phyloP scores from a whole-genome alignment of 371 early-diverging fungal species.

The Batkoa obscura region DNA sequence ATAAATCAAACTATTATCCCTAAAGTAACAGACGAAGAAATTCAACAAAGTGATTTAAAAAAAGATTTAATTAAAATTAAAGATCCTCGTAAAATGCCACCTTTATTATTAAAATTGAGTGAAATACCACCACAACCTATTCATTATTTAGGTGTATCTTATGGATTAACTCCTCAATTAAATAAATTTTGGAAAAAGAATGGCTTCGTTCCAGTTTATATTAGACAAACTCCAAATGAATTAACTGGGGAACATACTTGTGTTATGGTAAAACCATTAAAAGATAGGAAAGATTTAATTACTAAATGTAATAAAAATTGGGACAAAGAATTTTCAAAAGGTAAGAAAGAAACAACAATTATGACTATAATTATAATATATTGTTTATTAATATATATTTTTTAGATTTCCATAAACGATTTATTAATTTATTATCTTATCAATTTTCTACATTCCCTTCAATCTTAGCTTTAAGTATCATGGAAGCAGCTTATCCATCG shows the following conservation, averaged over 20 bases:
- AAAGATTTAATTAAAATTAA: slow-evolving; percentile 60
- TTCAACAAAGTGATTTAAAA: slow-evolving; percentile 36
- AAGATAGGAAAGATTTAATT: slow-evolving; percentile 14
- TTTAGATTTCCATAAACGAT: slow-evolving; percentile 71
- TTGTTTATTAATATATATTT: not conserved
- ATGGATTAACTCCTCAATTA: slow-evolving; percentile 75
- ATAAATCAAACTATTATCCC: slow-evolving; percentile 8
- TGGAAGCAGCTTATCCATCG: slow-evolving; percentile 35
- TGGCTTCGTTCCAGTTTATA: slow-evolving; percentile 83
- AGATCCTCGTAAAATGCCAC: slow-evolving; percentile 77
- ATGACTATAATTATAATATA: no score
- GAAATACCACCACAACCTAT: slow-evolving; percentile 61
- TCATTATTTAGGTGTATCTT: slow-evolving; percentile 95
- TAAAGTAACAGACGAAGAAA: slow-evolving; percentile 28
- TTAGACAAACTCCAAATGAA: slow-evolving; percentile 93
- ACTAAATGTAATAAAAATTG: slow-evolving; percentile 36
- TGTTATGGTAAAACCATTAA: slow-evolving; percentile 77
- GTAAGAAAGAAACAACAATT: no score
- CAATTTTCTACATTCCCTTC: slow-evolving; percentile 72
- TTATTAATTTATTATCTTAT: slow-evolving; percentile 67
- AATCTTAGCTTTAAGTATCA: slow-evolving; percentile 53
- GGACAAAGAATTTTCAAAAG: slow-evolving; percentile 46
- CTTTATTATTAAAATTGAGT: slow-evolving; percentile 58
- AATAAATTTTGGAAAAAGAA: slow-evolving; percentile 94
- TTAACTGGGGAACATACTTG: slow-evolving; percentile 96